Base-by-base conservation (phyloP, 768 basidiomycete genomes). In the Cubamyces lactineus region DNA sequence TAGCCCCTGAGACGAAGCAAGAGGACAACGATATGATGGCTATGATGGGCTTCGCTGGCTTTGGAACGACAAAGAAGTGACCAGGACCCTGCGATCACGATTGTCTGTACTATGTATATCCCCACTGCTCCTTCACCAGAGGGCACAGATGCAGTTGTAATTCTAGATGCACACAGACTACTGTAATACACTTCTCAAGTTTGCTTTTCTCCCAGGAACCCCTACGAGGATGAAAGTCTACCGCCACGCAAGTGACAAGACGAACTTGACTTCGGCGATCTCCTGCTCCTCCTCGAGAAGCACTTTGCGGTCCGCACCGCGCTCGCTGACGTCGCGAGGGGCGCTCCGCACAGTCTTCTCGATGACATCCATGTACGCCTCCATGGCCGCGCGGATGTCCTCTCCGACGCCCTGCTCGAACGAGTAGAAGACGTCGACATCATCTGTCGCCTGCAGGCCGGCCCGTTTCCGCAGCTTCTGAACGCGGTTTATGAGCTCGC, bases 391-490 rank as follows among this genome's bases (percentile, higher is more conserved):
- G 40, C 84, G 74, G 57, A 95, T 71, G 46, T 91, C 89, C 21
- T 77, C 77, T 12, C 89, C 88, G 9, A 79, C 68, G 24, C 86
- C 91, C 15, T 84, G 83, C 69, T 89, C 87, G 72, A 96, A 91
- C 60, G 76, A 76, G 77, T 95, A 95, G 76, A 88, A 96, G 42
- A 97, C 84, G 55, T 92, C 83, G 28, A 98, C 87, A 71, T 97
- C 93, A 72, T 99, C 97, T 7, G 94, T 95, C 19, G 96, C 89
- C 75, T 95, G 94, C 65, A 98, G 80, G 15, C 95, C 94, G 1
- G 94, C 95, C 75, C 95, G 94, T 79, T 99, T 99, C 68, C 97
- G 83, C 62, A 98, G 79, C 73, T 92, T 94, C 78, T 99, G 97
- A 45, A 98, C 88, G 56, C 96, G 89, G 67, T 95, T 96, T 65